Conservation (phyloP, 2,329 filamentous ascomycete genomes). For the Trichoderma sp. region DNA sequence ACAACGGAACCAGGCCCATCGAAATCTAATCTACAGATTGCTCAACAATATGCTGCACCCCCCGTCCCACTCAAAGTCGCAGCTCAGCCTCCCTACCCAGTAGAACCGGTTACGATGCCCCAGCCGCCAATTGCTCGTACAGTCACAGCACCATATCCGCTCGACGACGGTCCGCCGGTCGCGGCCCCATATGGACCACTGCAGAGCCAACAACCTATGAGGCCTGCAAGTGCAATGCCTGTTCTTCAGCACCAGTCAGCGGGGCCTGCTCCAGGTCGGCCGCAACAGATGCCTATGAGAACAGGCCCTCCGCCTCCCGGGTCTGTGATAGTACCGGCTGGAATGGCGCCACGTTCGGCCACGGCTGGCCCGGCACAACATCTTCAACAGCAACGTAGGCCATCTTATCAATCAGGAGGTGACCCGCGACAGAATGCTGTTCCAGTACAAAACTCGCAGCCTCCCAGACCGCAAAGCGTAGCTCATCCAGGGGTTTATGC, state of each 20-base stretch:
- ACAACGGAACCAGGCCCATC: not conserved
- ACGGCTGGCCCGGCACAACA: conserved; percentile 4
- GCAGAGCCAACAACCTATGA: conserved; percentile 10
- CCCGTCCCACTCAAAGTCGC: not conserved
- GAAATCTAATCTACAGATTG: not conserved
- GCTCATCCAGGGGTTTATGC: not conserved
- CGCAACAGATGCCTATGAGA: conserved; percentile 10
- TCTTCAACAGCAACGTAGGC: conserved; percentile 10
- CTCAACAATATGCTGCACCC: not conserved
- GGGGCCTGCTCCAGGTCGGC: not conserved
- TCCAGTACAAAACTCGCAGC: not conserved
- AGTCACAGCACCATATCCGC: conserved; percentile 13
- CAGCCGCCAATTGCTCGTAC: not conserved
- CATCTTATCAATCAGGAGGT: not conserved
- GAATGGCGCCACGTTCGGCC: conserved; percentile 3
- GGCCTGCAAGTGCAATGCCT: conserved; percentile 21
- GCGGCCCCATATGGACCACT: not conserved
- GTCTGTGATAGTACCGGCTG: conserved; percentile 1
- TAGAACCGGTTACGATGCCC: not conserved
- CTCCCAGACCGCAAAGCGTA: conserved; percentile 15
- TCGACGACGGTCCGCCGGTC: conserved; percentile 4
- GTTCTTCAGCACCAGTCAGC: not conserved
- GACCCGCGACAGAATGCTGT: not conserved
- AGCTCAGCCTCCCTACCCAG: conserved; percentile 1
- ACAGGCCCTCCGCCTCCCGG: not conserved